Conservation (phyloP, 1,284 basidiomycete species). For the Microbotryum silenes-acaulis region DNA sequence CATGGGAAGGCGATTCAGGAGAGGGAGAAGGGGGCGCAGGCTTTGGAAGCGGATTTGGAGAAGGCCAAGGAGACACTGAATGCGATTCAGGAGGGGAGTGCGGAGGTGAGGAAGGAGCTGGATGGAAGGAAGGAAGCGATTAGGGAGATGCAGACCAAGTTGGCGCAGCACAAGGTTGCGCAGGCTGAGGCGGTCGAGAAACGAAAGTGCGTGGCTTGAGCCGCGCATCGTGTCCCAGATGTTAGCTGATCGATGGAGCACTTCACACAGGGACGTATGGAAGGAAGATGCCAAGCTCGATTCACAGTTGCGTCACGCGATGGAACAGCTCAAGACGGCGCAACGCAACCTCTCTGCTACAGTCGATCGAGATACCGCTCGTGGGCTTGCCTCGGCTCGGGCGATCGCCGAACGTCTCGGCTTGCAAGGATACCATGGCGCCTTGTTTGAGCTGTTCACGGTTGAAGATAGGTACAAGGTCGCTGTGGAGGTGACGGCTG, state of each 20-base stretch:
- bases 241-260: not conserved
- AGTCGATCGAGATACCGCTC: constrained; percentile 94
- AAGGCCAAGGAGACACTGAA: constrained; percentile 48
- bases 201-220: constrained; percentile 54
- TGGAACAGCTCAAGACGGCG: constrained; percentile 68
- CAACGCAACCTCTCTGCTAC: constrained; percentile 74
- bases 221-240: no score
- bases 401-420: constrained; percentile 65
- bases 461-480: constrained; percentile 88
- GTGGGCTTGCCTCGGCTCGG: constrained; percentile 58
- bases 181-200: constrained; percentile 65
- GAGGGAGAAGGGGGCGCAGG: constrained; percentile 48
- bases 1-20: constrained; percentile 49
- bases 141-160: constrained; percentile 33
- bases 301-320: constrained; percentile 64
- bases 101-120: constrained; percentile 25
- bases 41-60: constrained; percentile 44
- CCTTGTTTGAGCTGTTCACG: constrained; percentile 87
- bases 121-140: constrained; percentile 39
- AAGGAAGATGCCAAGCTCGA: constrained; percentile 85
- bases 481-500: constrained; percentile 88
- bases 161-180: constrained; percentile 57
- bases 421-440: constrained; percentile 75
- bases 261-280: constrained; percentile 62
- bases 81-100: constrained; percentile 47